Conservation (phyloP, 2,329 filamentous ascomycete species). For the Penicillium fuscoglaucum region DNA sequence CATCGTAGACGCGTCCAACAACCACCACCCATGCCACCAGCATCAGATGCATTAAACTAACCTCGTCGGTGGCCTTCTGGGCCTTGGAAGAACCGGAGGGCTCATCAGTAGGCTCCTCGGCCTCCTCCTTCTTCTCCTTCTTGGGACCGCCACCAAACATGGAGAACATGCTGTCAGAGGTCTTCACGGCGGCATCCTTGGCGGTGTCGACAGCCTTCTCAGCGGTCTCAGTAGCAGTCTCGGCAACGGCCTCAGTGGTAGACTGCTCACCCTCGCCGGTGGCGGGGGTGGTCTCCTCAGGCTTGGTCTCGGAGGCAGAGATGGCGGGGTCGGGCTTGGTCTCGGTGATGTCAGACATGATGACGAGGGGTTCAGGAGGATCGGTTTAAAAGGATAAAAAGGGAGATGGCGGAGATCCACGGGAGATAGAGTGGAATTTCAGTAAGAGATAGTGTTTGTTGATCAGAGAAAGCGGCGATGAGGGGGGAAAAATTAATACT, state of each 20-base stretch:
- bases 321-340: conserved; percentile 47
- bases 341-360: conserved; percentile 47
- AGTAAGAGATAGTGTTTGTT: conserved; percentile 24
- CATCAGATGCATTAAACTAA: conserved; percentile 45
- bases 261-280: conserved; percentile 37
- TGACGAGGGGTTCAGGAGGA: conserved; percentile 17
- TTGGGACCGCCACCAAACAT: conserved; percentile 98
- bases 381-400: conserved; percentile 10
- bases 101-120: conserved; percentile 75
- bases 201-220: conserved; percentile 41
- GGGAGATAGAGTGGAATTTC: conserved; percentile 8
- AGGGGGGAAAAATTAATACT: conserved; percentile 31
- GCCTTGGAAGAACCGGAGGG: conserved; percentile 86
- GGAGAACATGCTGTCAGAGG: conserved; percentile 72
- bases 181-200: conserved; percentile 43
- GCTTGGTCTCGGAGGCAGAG: conserved; percentile 37
- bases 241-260: conserved; percentile 35
- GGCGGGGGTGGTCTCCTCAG: conserved; percentile 36
- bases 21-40: conserved; percentile 7
- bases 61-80: conserved; percentile 62
- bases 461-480: conserved; percentile 24
- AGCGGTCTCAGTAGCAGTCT: conserved; percentile 39
- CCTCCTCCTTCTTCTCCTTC: conserved; percentile 89
- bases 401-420: conserved; percentile 9
- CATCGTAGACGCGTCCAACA: conserved; percentile 1